A percentile compares a stretch with the other conserved stretches of the same genome.
Conservation (phyloP, 2,329 filamentous ascomycete genomes). For the Dactylonectria estremocensis region DNA sequence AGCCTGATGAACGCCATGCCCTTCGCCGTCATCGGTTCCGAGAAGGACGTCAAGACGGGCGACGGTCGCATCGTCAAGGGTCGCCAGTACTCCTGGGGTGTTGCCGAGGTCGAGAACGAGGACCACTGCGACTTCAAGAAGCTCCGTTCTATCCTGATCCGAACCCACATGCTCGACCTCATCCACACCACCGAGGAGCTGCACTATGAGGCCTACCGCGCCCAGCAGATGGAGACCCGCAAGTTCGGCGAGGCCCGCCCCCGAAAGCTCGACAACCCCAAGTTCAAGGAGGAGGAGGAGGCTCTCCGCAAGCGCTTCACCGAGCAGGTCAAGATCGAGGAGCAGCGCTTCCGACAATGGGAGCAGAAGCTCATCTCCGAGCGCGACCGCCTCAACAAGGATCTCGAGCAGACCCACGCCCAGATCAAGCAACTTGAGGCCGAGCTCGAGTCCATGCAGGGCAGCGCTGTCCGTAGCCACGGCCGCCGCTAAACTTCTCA, state of each 20-base stretch:
- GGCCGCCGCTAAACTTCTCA: constrained; percentile 82
- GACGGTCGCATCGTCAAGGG: constrained; percentile 99
- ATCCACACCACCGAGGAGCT: constrained; percentile 99
- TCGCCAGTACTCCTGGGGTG: constrained; percentile 99
- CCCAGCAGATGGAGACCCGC: constrained; percentile 99
- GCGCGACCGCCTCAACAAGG: constrained; percentile 99
- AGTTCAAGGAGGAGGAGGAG: constrained; percentile 99
- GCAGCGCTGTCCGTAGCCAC: constrained; percentile 89
- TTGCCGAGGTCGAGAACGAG: constrained; percentile 99
- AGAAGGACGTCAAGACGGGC: constrained; percentile 98
- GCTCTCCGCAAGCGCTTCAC: constrained; percentile 98
- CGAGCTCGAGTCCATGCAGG: constrained; percentile 95
- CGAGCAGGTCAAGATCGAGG: constrained; percentile 99
- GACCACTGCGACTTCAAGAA: constrained; percentile 99
- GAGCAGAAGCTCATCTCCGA: constrained; percentile 99
- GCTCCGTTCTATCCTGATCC: constrained; percentile 97
- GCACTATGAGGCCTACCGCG: constrained; percentile 99
- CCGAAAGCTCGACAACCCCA: constrained; percentile 99
- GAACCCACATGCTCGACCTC: constrained; percentile 99
- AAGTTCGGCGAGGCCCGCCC: constrained; percentile 99
- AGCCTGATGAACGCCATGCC: constrained; percentile 97
- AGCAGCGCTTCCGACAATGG: constrained; percentile 99
- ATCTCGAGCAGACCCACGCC: constrained; percentile 97
- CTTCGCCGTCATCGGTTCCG: constrained; percentile 98
- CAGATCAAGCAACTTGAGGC: constrained; percentile 92